A percentile compares a stretch with the other conserved stretches of the same genome.
Conservation (phyloP, 2,329 filamentous ascomycete genomes). For the Tolypocladium inflatum region DNA sequence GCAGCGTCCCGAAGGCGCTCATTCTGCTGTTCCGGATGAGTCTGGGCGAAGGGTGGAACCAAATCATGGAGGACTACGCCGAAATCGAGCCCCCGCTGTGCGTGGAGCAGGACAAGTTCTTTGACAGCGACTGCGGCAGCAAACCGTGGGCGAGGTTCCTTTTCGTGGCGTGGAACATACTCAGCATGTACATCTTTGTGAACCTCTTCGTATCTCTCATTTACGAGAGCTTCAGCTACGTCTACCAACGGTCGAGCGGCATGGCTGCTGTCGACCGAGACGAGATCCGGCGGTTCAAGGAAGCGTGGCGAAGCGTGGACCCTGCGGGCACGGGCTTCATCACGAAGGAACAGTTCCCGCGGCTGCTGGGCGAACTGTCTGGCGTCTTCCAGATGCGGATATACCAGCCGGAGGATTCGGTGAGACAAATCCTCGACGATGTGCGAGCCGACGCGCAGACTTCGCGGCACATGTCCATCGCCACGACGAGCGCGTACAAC, state of each 20-base stretch:
- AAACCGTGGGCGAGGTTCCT: constrained; percentile 76
- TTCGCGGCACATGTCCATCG: constrained; percentile 44
- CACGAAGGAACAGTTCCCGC: constrained; percentile 77
- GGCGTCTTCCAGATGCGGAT: constrained; percentile 97
- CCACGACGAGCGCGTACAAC: constrained; percentile 38
- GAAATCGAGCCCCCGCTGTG: constrained; percentile 72
- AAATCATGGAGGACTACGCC: constrained; percentile 93
- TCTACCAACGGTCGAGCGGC: constrained; percentile 94
- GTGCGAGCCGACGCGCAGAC: constrained; percentile 51
- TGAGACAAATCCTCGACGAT: constrained; percentile 78
- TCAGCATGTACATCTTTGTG: constrained; percentile 99
- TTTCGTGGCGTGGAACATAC: constrained; percentile 95
- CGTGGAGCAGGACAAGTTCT: constrained; percentile 62
- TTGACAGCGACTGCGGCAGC: constrained; percentile 87
- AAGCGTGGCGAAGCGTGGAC: constrained; percentile 95
- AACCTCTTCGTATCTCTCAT: constrained; percentile 97
- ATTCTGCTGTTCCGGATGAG: constrained; percentile 91
- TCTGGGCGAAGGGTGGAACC: constrained; percentile 92
- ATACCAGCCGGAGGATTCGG: constrained; percentile 83
- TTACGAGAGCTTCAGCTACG: constrained; percentile 98
- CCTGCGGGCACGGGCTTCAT: constrained; percentile 88
- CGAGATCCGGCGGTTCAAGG: constrained; percentile 93
- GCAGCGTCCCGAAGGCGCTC: constrained; percentile 85
- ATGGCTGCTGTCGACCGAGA: constrained; percentile 83
- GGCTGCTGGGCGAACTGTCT: constrained; percentile 82